Conservation (phyloP, 2,329 filamentous ascomycete genomes). For the Ramichloridium luteum region DNA sequence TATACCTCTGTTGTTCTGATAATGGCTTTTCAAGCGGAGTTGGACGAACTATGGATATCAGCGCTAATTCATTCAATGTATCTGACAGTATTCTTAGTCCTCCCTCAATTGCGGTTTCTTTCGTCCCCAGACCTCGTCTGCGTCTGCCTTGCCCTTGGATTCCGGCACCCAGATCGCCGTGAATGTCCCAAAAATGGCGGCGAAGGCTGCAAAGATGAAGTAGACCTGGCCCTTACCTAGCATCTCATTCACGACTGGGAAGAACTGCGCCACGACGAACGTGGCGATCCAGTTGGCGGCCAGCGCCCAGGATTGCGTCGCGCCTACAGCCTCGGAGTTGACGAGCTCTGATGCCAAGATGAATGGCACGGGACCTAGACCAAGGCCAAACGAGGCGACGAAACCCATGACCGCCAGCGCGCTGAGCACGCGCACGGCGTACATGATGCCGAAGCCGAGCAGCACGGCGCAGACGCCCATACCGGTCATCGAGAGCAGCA, state of each 20-base stretch:
- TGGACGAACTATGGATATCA: too few relatives aligned
- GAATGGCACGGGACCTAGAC: conserved; percentile 87
- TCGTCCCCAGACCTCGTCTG: conserved; percentile 84
- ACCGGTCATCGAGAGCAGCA: conserved; percentile 69
- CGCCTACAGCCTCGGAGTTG: conserved; percentile 77
- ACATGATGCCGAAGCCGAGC: conserved; percentile 69
- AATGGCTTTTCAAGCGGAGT: too few relatives aligned
- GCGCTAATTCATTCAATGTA: too few relatives aligned
- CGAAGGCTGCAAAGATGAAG: conserved; percentile 75
- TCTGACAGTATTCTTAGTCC: too few relatives aligned
- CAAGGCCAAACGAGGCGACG: conserved; percentile 79
- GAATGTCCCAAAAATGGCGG: conserved; percentile 56
- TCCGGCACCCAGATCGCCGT: conserved; percentile 64
- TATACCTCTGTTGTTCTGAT: too few relatives aligned
- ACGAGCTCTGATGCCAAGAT: conserved; percentile 88
- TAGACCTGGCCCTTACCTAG: conserved; percentile 78
- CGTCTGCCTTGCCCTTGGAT: conserved; percentile 71
- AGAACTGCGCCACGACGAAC: conserved; percentile 87
- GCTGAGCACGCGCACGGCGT: conserved; percentile 59
- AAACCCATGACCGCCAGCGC: conserved; percentile 74
- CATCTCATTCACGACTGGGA: conserved; percentile 70
- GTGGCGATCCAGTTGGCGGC: conserved; percentile 83
- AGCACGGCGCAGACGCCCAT: conserved; percentile 70
- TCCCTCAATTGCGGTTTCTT: conserved; percentile 23
- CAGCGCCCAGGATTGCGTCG: conserved; percentile 78